A percentile compares a stretch with the other conserved stretches of the same genome.
These are phyloP conservation scores for Yamadazyma blattariae DNA, from an alignment of 1,139 yeast species.

Conservation along the genomic window DNA sequence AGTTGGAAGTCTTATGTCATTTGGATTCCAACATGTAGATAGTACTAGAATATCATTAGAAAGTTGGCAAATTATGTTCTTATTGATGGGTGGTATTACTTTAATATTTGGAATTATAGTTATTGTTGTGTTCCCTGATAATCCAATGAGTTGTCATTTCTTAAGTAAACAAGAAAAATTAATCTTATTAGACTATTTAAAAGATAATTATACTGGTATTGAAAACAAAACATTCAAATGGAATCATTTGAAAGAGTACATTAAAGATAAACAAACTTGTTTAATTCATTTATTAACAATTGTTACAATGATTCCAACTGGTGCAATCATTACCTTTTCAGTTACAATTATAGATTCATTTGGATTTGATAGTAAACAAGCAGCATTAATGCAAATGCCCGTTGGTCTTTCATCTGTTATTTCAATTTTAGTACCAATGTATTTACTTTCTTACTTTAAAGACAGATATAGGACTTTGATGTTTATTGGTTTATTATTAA, in stretches of 20 bases:
- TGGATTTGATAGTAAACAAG: constrained; percentile 29
- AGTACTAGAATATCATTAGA: constrained; percentile 16
- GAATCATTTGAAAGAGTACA: constrained; percentile 28
- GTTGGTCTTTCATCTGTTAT: constrained; percentile 36
- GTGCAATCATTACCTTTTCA: constrained; percentile 39
- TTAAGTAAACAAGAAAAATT: constrained; percentile 26
- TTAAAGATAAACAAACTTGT: constrained; percentile 37
- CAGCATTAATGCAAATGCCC: constrained; percentile 42
- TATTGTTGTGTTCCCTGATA: constrained; percentile 28
- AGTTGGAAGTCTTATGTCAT: constrained; percentile 39
- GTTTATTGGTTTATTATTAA: constrained; percentile 28
- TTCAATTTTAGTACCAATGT: constrained; percentile 30
- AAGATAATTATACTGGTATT: constrained; percentile 25
- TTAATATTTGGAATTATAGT: constrained; percentile 28
- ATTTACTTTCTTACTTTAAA: constrained; percentile 21
- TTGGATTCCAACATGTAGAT: constrained; percentile 40
- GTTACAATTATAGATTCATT: constrained; percentile 37
- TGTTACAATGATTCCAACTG: constrained; percentile 38
- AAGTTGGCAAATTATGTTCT: constrained; percentile 40
- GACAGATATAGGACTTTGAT: constrained; percentile 24
- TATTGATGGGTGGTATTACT: constrained; percentile 37
- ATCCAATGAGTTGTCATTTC: constrained; percentile 29
- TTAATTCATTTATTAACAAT: constrained; percentile 32
- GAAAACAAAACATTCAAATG: constrained; percentile 16
- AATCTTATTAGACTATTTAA: constrained; percentile 27